Evolutionary conservation across 108 stramenopile species (phyloP).

Genomic region (Aurantiochytrium sp.): DNA sequence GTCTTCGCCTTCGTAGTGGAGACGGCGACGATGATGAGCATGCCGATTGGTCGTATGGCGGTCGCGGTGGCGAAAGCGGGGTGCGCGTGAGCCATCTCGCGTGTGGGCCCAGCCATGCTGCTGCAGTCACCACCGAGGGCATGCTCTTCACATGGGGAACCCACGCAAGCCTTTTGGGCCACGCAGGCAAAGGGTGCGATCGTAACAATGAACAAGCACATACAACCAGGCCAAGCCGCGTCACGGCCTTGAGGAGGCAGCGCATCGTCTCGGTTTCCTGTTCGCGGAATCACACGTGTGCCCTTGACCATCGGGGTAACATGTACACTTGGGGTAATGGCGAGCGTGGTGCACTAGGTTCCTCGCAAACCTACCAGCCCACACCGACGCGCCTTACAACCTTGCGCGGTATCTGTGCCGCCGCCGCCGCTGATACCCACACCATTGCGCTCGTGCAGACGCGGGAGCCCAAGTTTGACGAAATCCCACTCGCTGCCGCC

Average conservation of each 20-base stretch:
- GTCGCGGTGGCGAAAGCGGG: not conserved
- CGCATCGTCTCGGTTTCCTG: not conserved
- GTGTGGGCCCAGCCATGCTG: not conserved
- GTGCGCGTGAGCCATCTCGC: not conserved
- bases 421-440: not conserved
- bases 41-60: not conserved
- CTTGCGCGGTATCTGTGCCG: not conserved
- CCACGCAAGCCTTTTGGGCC: not conserved
- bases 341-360: not conserved
- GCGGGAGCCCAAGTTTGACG: not conserved
- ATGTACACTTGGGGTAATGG: not conserved
- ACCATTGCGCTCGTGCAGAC: not conserved
- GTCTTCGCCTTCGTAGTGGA: not conserved
- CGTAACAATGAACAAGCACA: not conserved
- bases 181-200: not conserved
- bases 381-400: not conserved
- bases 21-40: not conserved
- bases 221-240: not conserved
- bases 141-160: not conserved
- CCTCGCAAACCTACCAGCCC: not conserved
- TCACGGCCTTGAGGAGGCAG: not conserved
- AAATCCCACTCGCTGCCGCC: not conserved
- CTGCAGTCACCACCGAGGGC: constrained; percentile 2
- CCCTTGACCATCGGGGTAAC: not conserved
- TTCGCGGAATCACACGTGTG: not conserved